Conservation (phyloP, 305 asterid species). For the Fraxinus ornus region DNA sequence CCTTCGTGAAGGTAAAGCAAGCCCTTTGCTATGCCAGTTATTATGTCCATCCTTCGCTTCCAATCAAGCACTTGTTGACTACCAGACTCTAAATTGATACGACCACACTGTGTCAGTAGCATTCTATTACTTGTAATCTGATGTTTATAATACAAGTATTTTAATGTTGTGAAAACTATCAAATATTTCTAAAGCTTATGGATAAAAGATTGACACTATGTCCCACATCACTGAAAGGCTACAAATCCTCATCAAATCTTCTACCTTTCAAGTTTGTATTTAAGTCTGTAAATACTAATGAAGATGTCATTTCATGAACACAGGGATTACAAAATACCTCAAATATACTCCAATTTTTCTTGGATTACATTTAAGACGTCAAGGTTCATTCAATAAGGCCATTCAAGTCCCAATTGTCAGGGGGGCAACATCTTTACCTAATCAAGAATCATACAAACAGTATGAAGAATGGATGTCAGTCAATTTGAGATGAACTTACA, state of each 20-base stretch:
- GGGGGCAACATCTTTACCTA: background rate
- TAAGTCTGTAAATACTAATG: background rate
- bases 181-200: background rate
- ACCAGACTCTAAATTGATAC: slow-evolving; percentile 48
- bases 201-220: background rate
- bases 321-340: background rate
- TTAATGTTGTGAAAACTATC: background rate
- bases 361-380: background rate
- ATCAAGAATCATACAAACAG: background rate
- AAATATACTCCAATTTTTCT: background rate
- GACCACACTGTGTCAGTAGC: slow-evolving; percentile 17
- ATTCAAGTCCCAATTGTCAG: background rate
- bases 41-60: slow-evolving; percentile 74
- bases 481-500: background rate
- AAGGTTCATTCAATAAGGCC: background rate
- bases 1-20: slow-evolving; percentile 87
- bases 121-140: background rate
- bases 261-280: background rate
- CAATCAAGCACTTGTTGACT: slow-evolving; percentile 57
- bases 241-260: background rate
- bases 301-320: background rate
- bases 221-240: background rate
- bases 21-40: slow-evolving; percentile 81
- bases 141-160: background rate
- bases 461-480: background rate